Conservation (phyloP, 2,329 filamentous ascomycete genomes). For the Basipetospora chlamydospora region DNA sequence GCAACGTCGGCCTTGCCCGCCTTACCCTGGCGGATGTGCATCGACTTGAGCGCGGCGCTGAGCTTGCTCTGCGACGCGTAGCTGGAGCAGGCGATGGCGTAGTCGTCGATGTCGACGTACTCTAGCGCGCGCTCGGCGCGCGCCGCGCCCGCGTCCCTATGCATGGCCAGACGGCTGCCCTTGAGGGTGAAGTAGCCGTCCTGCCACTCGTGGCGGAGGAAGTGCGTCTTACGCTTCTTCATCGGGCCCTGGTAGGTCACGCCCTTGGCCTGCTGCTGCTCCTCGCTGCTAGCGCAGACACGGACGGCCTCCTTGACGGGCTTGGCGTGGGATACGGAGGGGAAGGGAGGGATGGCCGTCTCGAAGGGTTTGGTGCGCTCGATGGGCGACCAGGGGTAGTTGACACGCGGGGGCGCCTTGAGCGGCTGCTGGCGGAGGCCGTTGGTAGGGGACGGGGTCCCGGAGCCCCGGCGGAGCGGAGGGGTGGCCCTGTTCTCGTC, state of each 20-base stretch:
- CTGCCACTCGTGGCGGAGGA: slow-evolving; percentile 87
- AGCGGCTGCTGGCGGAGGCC: slow-evolving; percentile 23
- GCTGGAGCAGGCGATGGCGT: slow-evolving; percentile 72
- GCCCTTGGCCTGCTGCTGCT: slow-evolving; percentile 24
- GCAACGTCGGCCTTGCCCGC: slow-evolving; percentile 40
- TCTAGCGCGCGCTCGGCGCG: slow-evolving; percentile 47
- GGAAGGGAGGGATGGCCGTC: slow-evolving; percentile 25
- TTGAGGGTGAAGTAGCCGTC: slow-evolving; percentile 81
- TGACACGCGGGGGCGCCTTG: slow-evolving; percentile 37
- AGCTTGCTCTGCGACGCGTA: slow-evolving; percentile 66
- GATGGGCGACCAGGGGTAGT: slow-evolving; percentile 42
- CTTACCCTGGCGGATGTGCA: slow-evolving; percentile 43
- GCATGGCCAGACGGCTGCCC: slow-evolving; percentile 61
- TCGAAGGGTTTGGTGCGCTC: slow-evolving; percentile 29
- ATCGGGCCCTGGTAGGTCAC: slow-evolving; percentile 72
- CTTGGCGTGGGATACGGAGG: slow-evolving; percentile 9
- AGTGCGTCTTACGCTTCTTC: slow-evolving; percentile 81
- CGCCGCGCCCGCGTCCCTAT: slow-evolving; percentile 41
- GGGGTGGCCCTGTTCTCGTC: slow-evolving; percentile 45
- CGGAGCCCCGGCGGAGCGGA: slow-evolving; percentile 9
- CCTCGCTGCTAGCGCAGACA: slow-evolving; percentile 8
- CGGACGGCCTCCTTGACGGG: slow-evolving; percentile 11
- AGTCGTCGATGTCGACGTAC: slow-evolving; percentile 78
- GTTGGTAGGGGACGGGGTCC: slow-evolving; percentile 18
- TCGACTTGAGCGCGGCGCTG: slow-evolving; percentile 71